These are phyloP conservation scores for Coleophoma crateriformis DNA, from an alignment of 2,329 filamentous ascomycete species.

Conservation along the genomic window DNA sequence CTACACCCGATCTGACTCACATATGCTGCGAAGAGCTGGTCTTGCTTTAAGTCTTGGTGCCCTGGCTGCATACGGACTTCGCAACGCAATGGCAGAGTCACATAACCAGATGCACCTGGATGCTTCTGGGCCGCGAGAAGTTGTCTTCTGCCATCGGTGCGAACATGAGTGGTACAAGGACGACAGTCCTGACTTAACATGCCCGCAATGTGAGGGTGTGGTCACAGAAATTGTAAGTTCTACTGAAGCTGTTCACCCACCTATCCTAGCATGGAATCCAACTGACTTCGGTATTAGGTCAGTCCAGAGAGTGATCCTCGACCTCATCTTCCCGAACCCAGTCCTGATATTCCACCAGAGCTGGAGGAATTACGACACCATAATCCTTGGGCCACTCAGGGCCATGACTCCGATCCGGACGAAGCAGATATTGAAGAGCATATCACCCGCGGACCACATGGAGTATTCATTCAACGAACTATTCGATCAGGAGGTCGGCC, in stretches of 20 bases:
- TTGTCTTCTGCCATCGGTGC: conserved; percentile 84
- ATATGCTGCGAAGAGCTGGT: conserved; percentile 40
- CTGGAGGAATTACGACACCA: conserved; percentile 16
- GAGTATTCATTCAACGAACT: conserved; percentile 21
- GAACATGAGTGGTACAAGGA: conserved; percentile 69
- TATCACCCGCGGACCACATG: conserved; percentile 21
- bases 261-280: conserved; percentile 7
- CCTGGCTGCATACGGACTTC: conserved; percentile 45
- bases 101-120: conserved; percentile 37
- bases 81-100: conserved; percentile 32
- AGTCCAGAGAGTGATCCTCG: conserved; percentile 58
- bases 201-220: conserved; percentile 72
- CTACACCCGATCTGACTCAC: conserved; percentile 36
- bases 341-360: conserved; percentile 8
- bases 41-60: conserved; percentile 55
- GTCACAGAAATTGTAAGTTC: conserved; percentile 78
- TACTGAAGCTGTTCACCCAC: neutral
- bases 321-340: conserved; percentile 19
- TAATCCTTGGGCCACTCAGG: conserved; percentile 22
- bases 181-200: conserved; percentile 62
- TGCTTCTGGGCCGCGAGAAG: conserved; percentile 51
- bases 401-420: conserved; percentile 49
- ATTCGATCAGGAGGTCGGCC: conserved; percentile 10
- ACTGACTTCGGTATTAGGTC: conserved; percentile 37
- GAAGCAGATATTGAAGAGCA: conserved; percentile 52